Conservation (phyloP, 768 basidiomycete genomes). For the Amyloporia xantha region DNA sequence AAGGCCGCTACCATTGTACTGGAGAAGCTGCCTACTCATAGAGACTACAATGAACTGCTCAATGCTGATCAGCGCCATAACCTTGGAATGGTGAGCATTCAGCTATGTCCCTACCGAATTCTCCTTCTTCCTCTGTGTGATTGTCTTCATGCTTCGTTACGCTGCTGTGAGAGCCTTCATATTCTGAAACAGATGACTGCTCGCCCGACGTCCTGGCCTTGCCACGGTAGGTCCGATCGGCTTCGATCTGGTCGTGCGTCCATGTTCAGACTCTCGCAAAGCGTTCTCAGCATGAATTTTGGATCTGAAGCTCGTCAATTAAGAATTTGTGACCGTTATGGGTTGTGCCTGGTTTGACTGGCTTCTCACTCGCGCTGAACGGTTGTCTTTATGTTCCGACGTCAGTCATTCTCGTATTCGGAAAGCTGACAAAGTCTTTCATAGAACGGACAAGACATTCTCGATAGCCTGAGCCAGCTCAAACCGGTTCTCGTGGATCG, state of each 20-base stretch:
- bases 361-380: not conserved
- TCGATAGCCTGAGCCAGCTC: constrained; percentile 56
- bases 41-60: constrained; percentile 53
- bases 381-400: not conserved
- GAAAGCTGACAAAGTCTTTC: not conserved
- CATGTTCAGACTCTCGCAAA: too few relatives aligned
- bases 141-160: constrained; percentile 1
- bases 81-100: constrained; percentile 59
- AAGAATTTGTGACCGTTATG: too few relatives aligned
- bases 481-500: constrained; percentile 59
- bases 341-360: too few relatives aligned
- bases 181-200: too few relatives aligned
- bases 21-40: constrained; percentile 70
- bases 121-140: too few relatives aligned
- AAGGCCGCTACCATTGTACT: constrained; percentile 72
- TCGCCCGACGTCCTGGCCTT: too few relatives aligned
- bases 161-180: not conserved
- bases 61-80: constrained; percentile 55
- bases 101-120: constrained; percentile 7
- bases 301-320: too few relatives aligned
- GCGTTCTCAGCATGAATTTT: too few relatives aligned
- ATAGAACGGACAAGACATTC: constrained; percentile 71
- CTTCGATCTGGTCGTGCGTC: too few relatives aligned
- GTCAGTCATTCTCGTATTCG: not conserved
- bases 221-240: not conserved